Evolutionary conservation across 805 yeast species (phyloP), one percentile per base, ranked within the genome.

Genomic region (Starmerella sirachaensis): DNA sequence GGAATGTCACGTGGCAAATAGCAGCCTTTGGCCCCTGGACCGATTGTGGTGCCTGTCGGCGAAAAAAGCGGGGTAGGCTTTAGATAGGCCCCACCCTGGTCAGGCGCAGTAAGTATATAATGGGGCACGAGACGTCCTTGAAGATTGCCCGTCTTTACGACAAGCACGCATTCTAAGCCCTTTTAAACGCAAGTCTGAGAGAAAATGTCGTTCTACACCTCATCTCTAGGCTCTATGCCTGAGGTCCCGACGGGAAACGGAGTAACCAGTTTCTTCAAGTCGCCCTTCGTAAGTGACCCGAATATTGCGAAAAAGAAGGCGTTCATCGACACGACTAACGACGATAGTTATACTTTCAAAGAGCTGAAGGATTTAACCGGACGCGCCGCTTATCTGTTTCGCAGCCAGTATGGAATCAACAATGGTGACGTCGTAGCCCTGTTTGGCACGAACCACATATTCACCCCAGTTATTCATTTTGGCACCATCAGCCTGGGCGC

Each of bases 401-500:
- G 35, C 7, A 29, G 41, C 19, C 33, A 43, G 33, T 48, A 41
- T 31, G 43, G 43, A 7, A 29, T 60, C 13, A 12, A 27, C 3
- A 37, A 37, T 9, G 54, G 51, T 29, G 60, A 54, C 13, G 59
- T 58, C 11, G 59, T 59, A 5, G 43, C 48, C 12, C 31, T 59
- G 10, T 56, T 52, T 29, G 49, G 51, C 18, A 35, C 44, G 13
- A 60, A 60, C 49, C 35, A 44, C 39, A 43, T 59, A 22, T 47
- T 42, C 38, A 49, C 51, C 5, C 54, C 57, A 4, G 44, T 50
- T 2, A 35, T 57, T 8, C 62, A 59, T 41, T 45, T 48, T 29
- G 58, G 52, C 1, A 35, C 51, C 13, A 29, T 57, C 19, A 27
- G 49, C 3, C 41, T 47, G 10, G 61, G 59, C 1, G 63, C 52